Evolutionary conservation across 2,329 filamentous ascomycete genomes (phyloP), one percentile per base, ranked within the genome.

Genomic region (Ceratocystiopsis sp.): DNA sequence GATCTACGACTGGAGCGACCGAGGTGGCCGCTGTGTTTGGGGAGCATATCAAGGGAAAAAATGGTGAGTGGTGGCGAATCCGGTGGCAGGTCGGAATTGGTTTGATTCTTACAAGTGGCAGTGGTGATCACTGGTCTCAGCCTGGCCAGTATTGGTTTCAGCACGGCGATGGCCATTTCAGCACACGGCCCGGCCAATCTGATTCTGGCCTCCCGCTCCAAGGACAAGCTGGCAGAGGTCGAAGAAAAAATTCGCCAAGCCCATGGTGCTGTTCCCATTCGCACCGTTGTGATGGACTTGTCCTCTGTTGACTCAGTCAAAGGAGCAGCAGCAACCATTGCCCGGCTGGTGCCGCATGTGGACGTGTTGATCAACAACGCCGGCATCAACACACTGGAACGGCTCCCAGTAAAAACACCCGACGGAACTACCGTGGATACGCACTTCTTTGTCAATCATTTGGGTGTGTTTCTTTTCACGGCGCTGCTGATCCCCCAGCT

Each of bases 391-490:
- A 46, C 51, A 9, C 48, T 49, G 0, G 46, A 62, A 59, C 56
- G 61, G 45, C 33, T 57, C 43, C 48, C 57, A 47, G 38, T 53
- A 42, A 46, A 54, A 21, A 37, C 56, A 3, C 47, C 53, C 2
- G 59, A 63, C 37, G 60, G 60, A 2, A 41, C 51, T 3, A 51
- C 42, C 6, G 46, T 55, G 18, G 55, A 55, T 17, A 42, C 44
- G 3, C 50, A 52, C 42, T 44, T 52, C 19, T 43, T 45, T 16
- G 45, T 44, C 8, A 71, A 71, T 51, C 62, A 71, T 46, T 47
- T 71, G 13, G 63, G 65, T 0, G 64, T 69, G 32, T 69, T 69
- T 49, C 51, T 67, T 12, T 54, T 70, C 21, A 64, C 66, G 1
- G 61, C 63, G 35, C 55, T 68, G 16, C 58, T 71, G n/a, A 51